Conservation (phyloP, 2,329 filamentous ascomycete genomes). For the Xylariaceae sp. region DNA sequence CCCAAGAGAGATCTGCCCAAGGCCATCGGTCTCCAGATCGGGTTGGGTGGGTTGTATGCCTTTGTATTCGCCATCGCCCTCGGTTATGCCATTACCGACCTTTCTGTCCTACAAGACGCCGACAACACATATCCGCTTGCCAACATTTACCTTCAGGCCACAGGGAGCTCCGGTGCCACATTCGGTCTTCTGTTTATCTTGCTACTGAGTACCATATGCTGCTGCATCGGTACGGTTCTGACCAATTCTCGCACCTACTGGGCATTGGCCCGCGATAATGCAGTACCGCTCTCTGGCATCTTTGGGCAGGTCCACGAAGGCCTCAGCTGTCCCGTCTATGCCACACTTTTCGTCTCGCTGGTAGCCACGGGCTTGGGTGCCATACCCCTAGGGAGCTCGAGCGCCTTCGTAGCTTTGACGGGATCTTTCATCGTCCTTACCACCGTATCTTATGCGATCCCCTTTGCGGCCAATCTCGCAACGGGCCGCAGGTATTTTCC, state of each 20-base stretch:
- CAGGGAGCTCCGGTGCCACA: constrained; percentile 43
- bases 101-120: constrained; percentile 45
- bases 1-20: constrained; percentile 45
- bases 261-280: constrained; percentile 55
- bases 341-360: constrained; percentile 50
- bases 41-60: constrained; percentile 41
- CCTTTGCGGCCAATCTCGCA: constrained; percentile 46
- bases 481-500: constrained; percentile 47
- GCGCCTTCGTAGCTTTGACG: constrained; percentile 53
- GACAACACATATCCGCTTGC: constrained; percentile 57
- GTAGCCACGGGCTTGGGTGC: constrained; percentile 51
- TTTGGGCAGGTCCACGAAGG: constrained; percentile 49
- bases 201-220: constrained; percentile 46
- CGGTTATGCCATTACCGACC: constrained; percentile 52
- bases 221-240: constrained; percentile 46
- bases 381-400: constrained; percentile 50
- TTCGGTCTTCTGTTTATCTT: constrained; percentile 56
- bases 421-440: constrained; percentile 56
- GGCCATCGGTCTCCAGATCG: constrained; percentile 45
- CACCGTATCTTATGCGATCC: constrained; percentile 48
- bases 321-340: constrained; percentile 55
- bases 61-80: constrained; percentile 47
- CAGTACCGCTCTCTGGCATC: constrained; percentile 51
- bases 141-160: constrained; percentile 58
- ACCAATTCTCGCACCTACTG: constrained; percentile 45